A percentile compares a stretch with the other conserved stretches of the same genome.
Evolutionary conservation across 805 yeast species (phyloP).

Genomic region (Cyberlindnera sargentensis): DNA sequence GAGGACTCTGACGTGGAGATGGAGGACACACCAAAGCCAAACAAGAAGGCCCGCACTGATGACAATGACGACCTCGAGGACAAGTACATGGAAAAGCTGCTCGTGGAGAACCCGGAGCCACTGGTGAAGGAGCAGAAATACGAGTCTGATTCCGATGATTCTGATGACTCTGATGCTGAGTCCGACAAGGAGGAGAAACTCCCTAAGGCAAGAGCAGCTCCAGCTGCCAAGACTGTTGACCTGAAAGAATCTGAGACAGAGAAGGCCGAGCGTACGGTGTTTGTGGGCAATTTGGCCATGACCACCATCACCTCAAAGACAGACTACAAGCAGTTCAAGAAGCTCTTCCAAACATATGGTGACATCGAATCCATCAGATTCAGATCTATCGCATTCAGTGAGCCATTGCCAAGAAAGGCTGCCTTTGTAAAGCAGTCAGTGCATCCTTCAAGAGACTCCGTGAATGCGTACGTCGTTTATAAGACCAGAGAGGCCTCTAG

Average conservation of each 20-base stretch:
- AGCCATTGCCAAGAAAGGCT: constrained; percentile 83
- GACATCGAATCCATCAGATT: constrained; percentile 71
- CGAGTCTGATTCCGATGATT: constrained; percentile 20
- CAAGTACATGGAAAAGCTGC: constrained; percentile 43
- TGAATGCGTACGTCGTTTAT: constrained; percentile 86
- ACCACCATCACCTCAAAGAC: constrained; percentile 57
- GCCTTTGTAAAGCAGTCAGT: constrained; percentile 79
- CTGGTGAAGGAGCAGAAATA: constrained; percentile 33
- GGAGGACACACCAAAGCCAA: constrained; percentile 11
- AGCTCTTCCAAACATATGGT: constrained; percentile 38
- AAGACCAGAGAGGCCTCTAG: constrained; percentile 40
- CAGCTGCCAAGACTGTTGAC: constrained; percentile 38
- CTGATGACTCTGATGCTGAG: constrained; percentile 20
- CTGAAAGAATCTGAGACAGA: constrained; percentile 65
- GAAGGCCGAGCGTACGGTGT: constrained; percentile 78
- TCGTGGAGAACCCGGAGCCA: constrained; percentile 28
- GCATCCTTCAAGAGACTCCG: constrained; percentile 69
- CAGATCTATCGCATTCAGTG: constrained; percentile 86
- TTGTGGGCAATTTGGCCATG: constrained; percentile 78
- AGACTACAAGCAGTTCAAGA: constrained; percentile 56
- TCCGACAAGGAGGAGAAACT: constrained; percentile 23
- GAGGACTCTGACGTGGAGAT: constrained; percentile 17
- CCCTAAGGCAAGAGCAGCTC: constrained; percentile 10
- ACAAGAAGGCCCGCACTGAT: constrained; percentile 19
- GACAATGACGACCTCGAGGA: constrained; percentile 43